Percentiles rank a stretch among this genome's conserved stretches.
phyloP scores from a whole-genome alignment of 495 filamentous ascomycete genomes.

The Talaromyces nanjingensis region DNA sequence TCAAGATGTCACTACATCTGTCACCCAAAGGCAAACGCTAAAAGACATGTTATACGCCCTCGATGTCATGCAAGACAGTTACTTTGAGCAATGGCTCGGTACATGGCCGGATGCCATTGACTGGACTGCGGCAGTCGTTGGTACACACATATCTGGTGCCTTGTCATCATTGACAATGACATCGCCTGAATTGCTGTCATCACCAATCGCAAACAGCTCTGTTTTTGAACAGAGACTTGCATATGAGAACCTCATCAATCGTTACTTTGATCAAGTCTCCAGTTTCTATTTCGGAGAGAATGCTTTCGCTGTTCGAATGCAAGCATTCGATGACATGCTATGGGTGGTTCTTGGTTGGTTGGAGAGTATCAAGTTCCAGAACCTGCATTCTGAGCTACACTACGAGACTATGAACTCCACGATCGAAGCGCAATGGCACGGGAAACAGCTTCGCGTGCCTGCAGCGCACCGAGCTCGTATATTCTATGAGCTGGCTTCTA shows the following conservation, averaged over 20 bases:
- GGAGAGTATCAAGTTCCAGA: conserved; percentile 69
- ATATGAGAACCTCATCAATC: conserved; percentile 68
- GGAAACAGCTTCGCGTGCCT: conserved; percentile 62
- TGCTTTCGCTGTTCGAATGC: conserved; percentile 60
- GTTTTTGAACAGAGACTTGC: conserved; percentile 30
- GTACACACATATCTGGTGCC: conserved; percentile 68
- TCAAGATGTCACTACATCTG: neutral
- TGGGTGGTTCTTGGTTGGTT: conserved; percentile 96
- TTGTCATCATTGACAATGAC: conserved; percentile 54
- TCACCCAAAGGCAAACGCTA: conserved; percentile 18
- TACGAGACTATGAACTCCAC: conserved; percentile 16
- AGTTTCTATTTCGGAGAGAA: conserved; percentile 87
- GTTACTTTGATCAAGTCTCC: conserved; percentile 69
- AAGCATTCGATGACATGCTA: conserved; percentile 94
- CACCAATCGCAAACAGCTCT: conserved; percentile 3
- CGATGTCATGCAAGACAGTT: conserved; percentile 66
- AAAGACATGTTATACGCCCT: conserved; percentile 52
- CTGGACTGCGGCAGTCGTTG: conserved; percentile 88
- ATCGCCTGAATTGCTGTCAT: conserved; percentile 17
- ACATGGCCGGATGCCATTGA: conserved; percentile 86
- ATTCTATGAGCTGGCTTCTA: conserved; percentile 77
- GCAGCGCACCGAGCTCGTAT: conserved; percentile 83
- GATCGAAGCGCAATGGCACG: conserved; percentile 53
- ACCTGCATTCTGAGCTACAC: conserved; percentile 60
- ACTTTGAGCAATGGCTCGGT: conserved; percentile 70